Conservation (phyloP, 345 rosid species). For the Euphorbia peplus region DNA sequence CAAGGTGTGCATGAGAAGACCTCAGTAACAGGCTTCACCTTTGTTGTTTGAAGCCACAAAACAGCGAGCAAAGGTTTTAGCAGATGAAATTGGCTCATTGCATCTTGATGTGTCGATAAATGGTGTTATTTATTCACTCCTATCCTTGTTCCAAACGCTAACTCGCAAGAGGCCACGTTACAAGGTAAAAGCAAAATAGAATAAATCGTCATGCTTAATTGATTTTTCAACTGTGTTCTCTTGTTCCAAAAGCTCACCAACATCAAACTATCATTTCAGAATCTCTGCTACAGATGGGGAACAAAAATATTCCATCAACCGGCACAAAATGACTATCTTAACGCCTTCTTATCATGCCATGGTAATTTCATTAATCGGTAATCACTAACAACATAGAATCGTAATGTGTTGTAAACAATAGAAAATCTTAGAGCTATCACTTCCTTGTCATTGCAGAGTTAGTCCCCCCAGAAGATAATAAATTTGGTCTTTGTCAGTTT, state of each 20-base stretch:
- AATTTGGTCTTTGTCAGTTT: constrained; percentile 89
- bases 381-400: background rate
- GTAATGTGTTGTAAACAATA: background rate
- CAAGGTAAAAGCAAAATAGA: too few species aligned
- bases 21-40: too few species aligned
- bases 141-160: too few species aligned
- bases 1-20: too few species aligned
- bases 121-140: too few species aligned
- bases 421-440: background rate
- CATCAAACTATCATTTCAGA: constrained; percentile 39
- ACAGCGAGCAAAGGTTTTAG: too few species aligned
- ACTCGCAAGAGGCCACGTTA: too few species aligned
- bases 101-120: too few species aligned
- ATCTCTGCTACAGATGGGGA: constrained; percentile 95
- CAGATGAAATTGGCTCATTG: too few species aligned
- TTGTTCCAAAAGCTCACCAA: constrained; percentile 10
- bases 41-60: too few species aligned
- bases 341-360: constrained; percentile 98
- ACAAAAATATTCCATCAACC: constrained; percentile 83
- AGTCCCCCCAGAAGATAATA: constrained; percentile 94
- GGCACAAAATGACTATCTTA: constrained; percentile 93
- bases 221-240: too few species aligned
- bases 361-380: constrained; percentile 53
- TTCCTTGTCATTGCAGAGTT: constrained; percentile 53
- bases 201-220: too few species aligned